These are phyloP conservation scores for Penicillium paradoxum DNA, from an alignment of 495 filamentous ascomycete genomes.

Conservation along the genomic window DNA sequence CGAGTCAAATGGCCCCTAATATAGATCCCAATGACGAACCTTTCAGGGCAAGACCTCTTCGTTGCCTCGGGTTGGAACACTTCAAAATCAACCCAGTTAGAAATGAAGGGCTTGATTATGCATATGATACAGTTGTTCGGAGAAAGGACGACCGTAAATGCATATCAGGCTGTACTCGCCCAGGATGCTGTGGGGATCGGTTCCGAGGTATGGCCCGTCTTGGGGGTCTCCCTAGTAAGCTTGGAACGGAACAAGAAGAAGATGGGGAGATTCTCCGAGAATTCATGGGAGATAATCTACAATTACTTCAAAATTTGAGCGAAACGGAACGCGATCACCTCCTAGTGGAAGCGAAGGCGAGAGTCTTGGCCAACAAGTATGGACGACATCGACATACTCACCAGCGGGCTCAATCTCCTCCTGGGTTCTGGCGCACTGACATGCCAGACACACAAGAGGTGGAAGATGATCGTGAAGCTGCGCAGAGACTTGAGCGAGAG, in stretches of 20 bases:
- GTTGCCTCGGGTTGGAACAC: conserved; percentile 53
- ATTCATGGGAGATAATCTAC: conserved; percentile 57
- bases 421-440: conserved; percentile 85
- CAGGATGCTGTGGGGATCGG: conserved; percentile 69
- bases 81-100: conserved; percentile 79
- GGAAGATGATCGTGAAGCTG: conserved; percentile 56
- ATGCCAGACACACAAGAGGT: conserved; percentile 83
- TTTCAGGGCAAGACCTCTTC: conserved; percentile 50
- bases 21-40: conserved; percentile 33
- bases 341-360: conserved; percentile 62
- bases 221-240: conserved; percentile 22
- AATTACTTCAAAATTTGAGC: conserved; percentile 39
- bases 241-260: conserved; percentile 29
- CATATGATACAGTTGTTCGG: conserved; percentile 72
- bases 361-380: conserved; percentile 61
- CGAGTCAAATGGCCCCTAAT: conserved; percentile 6
- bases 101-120: conserved; percentile 69
- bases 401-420: conserved; percentile 63
- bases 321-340: conserved; percentile 49
- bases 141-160: conserved; percentile 67
- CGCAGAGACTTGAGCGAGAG: conserved; percentile 50
- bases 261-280: conserved; percentile 57
- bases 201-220: conserved; percentile 62
- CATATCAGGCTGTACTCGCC: conserved; percentile 70
- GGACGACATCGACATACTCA: conserved; percentile 76